Conservation (phyloP, 1,284 basidiomycete species). For the Cutaneotrichosporon sp. region DNA sequence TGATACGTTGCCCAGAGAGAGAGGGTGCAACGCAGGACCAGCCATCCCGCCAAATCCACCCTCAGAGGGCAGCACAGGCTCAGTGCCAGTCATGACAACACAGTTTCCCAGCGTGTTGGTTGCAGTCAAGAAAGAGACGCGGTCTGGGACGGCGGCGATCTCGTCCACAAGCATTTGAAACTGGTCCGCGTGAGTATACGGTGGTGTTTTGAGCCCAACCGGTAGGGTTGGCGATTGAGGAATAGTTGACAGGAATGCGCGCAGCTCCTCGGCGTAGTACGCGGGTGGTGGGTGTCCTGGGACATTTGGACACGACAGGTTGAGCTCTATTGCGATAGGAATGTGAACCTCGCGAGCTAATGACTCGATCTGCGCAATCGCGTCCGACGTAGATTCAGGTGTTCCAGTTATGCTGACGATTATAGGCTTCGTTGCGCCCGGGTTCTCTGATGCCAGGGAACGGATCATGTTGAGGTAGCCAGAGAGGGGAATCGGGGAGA, state of each 20-base stretch:
- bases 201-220: constrained; percentile 17
- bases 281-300: constrained; percentile 18
- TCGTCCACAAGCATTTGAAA: constrained; percentile 16
- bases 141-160: background rate
- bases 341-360: background rate
- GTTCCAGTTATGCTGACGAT: constrained; percentile 17
- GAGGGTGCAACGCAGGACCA: constrained; percentile 14
- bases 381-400: constrained; percentile 9
- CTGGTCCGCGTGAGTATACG: constrained; percentile 18
- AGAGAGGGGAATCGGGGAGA: constrained; percentile 9
- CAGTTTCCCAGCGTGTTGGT: constrained; percentile 17
- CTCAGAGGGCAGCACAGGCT: constrained; percentile 6
- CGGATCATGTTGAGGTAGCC: constrained; percentile 8
- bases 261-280: constrained; percentile 16
- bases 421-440: constrained; percentile 7
- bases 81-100: background rate
- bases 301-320: constrained; percentile 20
- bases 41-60: constrained; percentile 18
- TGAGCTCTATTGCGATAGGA: constrained; percentile 16
- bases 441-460: constrained; percentile 3
- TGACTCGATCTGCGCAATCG: background rate
- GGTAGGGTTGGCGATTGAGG: constrained; percentile 8
- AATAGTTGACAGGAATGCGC: constrained; percentile 11
- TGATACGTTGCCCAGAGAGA: constrained; percentile 14
- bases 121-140: constrained; percentile 13